phyloP scores from a whole-genome alignment of 2,329 filamentous ascomycete species.

The Blastomyces silverae region DNA sequence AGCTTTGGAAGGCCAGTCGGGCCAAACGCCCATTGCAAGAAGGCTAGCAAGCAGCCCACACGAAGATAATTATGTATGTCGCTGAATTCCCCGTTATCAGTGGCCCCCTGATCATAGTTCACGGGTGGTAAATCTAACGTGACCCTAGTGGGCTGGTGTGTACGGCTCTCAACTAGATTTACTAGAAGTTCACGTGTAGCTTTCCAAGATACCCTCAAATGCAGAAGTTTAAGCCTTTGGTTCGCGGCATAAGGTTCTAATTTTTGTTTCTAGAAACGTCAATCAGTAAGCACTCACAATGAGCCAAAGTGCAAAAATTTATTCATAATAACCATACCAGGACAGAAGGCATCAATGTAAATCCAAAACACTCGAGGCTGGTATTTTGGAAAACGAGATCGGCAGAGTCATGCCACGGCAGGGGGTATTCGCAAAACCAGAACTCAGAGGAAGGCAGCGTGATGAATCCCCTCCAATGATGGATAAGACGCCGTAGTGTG shows the following conservation, averaged over 20 bases:
- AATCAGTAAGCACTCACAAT: not conserved
- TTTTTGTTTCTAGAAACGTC: not conserved
- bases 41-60: not conserved
- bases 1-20: conserved; percentile 9
- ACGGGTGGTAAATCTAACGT: not conserved
- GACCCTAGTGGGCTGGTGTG: not conserved
- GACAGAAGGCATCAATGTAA: not conserved
- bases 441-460: not conserved
- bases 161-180: not conserved
- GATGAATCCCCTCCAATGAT: not conserved
- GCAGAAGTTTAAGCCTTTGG: not conserved
- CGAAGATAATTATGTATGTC: not conserved
- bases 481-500: not conserved
- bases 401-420: not conserved
- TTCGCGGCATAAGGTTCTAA: not conserved
- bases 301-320: not conserved
- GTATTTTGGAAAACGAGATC: not conserved
- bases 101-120: not conserved
- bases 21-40: conserved; percentile 3
- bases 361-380: not conserved
- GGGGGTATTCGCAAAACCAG: not conserved
- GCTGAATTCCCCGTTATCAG: not conserved
- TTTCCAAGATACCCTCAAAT: not conserved
- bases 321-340: not conserved
- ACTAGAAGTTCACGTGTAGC: not conserved